Evolutionary conservation across 2,329 filamentous ascomycete genomes (phyloP), one percentile per base, ranked within the genome.

Genomic region (Aulographum hederae): DNA sequence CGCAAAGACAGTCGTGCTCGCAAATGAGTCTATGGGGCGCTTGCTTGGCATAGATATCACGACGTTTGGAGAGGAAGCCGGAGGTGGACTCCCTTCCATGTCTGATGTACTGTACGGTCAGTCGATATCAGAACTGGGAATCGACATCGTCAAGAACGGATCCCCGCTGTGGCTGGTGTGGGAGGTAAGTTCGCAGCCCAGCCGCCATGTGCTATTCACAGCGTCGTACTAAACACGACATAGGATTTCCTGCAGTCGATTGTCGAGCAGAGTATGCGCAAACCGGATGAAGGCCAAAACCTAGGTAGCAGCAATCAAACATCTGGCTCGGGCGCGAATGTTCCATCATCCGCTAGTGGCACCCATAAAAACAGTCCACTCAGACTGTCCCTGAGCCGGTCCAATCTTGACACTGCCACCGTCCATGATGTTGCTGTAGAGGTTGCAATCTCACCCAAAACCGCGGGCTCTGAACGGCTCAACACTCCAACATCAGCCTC

Each of bases 11-110:
- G 65, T 84, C 3, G 63, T 78, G 1, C 51, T 84, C 26, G 78
- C 76, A 19, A 85, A 85, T 42, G 74, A 82, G 41, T 73, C 78
- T 14, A 75, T 82, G 67, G 75, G 71, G 1, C 63, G 69, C 33
- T 53, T 85, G 43, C 53, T 78, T 30, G 58, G 69, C 17, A 50
- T 57, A 17, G 17, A 31, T 15, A 43, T 50, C 27, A 48, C 48
- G 14, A 47, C 50, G n/a, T 47, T 51, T 18, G 42, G 53, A 3
- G 52, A 51, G 17, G 51, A 53, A 12, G 52, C 60, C 26, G 56
- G 59, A 29, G 39, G 47, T 20, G 41, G 41, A 12, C 34, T 46
- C 4, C 47, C 56, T 3, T 57, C 56, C 6, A 56, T 68, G 3
- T 58, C 66, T 25, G 73, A 82, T 20, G 54, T 60, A 14, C 56